These are phyloP conservation scores for Fomitopsis pulvina DNA, from an alignment of 768 basidiomycete species.

Conservation along the genomic window DNA sequence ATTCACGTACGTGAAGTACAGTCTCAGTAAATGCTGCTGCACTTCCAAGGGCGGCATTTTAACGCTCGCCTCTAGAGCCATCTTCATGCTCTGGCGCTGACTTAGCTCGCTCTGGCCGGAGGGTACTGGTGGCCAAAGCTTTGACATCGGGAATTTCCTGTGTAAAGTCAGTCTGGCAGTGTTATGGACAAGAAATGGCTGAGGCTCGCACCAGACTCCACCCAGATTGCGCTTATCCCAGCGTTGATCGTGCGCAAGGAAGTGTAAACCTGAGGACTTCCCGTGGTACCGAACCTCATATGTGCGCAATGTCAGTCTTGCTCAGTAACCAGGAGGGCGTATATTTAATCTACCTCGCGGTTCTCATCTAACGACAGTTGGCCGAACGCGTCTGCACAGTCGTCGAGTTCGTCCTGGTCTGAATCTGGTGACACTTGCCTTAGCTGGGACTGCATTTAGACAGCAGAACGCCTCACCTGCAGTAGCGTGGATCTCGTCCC, in stretches of 20 bases:
- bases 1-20: slow-evolving; percentile 82
- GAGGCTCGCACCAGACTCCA: slow-evolving; percentile 19
- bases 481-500: background rate
- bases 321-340: background rate
- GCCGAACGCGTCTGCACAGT: slow-evolving; percentile 51
- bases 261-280: slow-evolving; percentile 64
- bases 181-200: too few relatives aligned
- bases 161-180: background rate
- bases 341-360: too few relatives aligned
- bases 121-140: slow-evolving; percentile 54
- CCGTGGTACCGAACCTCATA: slow-evolving; percentile 78
- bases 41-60: slow-evolving; percentile 55
- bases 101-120: slow-evolving; percentile 28
- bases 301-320: slow-evolving; percentile 7
- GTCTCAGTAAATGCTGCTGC: slow-evolving; percentile 62
- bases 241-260: slow-evolving; percentile 59
- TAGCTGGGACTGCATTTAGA: background rate
- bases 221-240: slow-evolving; percentile 60
- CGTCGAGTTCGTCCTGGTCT: slow-evolving; percentile 24
- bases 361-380: slow-evolving; percentile 73
- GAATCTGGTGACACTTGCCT: slow-evolving; percentile 6
- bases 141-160: slow-evolving; percentile 52
- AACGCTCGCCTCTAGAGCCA: slow-evolving; percentile 21
- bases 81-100: background rate
- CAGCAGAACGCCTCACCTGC: background rate